Percentiles rank a stretch among this genome's conserved stretches.
phyloP scores from a whole-genome alignment of 805 yeast species.

The Teunomyces pallodes region DNA sequence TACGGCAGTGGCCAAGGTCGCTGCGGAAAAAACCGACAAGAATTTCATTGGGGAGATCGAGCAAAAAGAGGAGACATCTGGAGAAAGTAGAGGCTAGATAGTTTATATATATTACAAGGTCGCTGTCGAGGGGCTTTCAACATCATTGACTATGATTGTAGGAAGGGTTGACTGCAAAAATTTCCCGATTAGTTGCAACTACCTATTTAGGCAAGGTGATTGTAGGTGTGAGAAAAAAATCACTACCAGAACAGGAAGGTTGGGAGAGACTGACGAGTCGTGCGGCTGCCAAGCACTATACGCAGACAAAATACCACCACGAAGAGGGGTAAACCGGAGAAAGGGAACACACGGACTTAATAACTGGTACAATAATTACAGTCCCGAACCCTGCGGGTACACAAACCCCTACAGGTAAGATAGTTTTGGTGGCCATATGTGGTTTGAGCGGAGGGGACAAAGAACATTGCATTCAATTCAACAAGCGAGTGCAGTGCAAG shows the following conservation, averaged over 20 bases:
- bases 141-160: not conserved
- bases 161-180: not conserved
- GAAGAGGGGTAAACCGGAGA: not conserved
- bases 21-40: conserved; percentile 6
- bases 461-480: too few relatives aligned
- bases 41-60: conserved; percentile 11
- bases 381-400: too few relatives aligned
- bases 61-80: not conserved
- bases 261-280: not conserved
- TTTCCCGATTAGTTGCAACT: conserved; percentile 1
- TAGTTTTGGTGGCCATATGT: too few relatives aligned
- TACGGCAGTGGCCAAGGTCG: conserved; percentile 10
- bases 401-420: too few relatives aligned
- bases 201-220: conserved; percentile 9
- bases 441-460: too few relatives aligned
- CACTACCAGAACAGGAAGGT: conserved; percentile 1
- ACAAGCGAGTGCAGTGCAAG: too few relatives aligned
- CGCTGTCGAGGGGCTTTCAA: not conserved
- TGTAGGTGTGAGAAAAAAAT: not conserved
- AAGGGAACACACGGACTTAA: not conserved
- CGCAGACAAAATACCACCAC: not conserved
- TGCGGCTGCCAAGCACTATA: not conserved
- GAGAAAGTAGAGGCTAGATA: not conserved
- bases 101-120: not conserved
- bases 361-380: too few relatives aligned